Base-by-base conservation (phyloP, 495 filamentous ascomycete genomes). In the Penicillium pulvis region DNA sequence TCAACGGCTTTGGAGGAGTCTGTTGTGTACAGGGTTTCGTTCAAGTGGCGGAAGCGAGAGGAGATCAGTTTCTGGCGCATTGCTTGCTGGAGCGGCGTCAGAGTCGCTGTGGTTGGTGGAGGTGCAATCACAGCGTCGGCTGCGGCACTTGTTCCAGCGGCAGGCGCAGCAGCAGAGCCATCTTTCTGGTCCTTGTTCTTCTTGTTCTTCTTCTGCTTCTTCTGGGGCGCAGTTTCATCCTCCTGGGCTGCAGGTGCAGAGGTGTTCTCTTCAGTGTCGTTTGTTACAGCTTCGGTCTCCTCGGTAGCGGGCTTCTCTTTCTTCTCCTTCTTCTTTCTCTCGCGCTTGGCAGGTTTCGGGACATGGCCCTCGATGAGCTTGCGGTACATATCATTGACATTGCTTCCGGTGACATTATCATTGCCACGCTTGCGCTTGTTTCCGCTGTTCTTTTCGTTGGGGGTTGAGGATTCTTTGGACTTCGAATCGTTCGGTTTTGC, bases 11-110 rank as follows among this genome's bases (percentile, higher is more conserved):
- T 83, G 44, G 77, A 71, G 1, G 94, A 98, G 16, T 92, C 89
- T 6, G 88, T 91, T 11, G 93, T 97, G 74, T 98, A 97, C 24
- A 98, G 89, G 4, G 89, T 92, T 75, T 98, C 87, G 76, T 98
- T 98, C 59, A 98, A 85, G 71, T 97, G 91, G 62, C 94, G 92
- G 84, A 98, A 98, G 57, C 94, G 93, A 14, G 94, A 92, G 6
- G 90, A 92, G 55, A 92, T 81, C 54, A 98, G 86, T 75, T 98
- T 98, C 59, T 90, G 85, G 55, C 89, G 89, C 94, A 98, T 98
- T 4, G 87, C 85, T 56, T 88, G 85, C 79, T 98, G 94, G 51
- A 98, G 83, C 31, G 94, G 92, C 0, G 94, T 98, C 57, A 98
- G 83, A 51, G 85, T 87, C 39, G 65, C 44, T 67, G 75, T 33